phyloP scores from a whole-genome alignment of 2,329 filamentous ascomycete species.

The Cladosporium sp. region DNA sequence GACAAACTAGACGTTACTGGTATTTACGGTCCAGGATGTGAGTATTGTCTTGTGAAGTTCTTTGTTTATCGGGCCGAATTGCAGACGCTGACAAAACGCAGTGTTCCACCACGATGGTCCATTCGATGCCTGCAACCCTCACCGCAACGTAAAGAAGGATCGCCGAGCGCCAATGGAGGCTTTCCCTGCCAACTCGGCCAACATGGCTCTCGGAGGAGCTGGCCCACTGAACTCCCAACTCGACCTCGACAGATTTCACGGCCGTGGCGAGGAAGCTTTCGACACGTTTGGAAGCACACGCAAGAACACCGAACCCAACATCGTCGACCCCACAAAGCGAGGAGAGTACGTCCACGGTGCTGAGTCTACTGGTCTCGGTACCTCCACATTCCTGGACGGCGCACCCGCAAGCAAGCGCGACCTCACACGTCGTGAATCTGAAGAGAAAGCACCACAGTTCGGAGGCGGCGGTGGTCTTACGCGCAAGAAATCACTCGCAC shows the following conservation, averaged over 20 bases:
- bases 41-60: slow-evolving; percentile 38
- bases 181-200: slow-evolving; percentile 86
- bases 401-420: slow-evolving; percentile 79
- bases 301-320: slow-evolving; percentile 38
- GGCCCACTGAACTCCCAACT: slow-evolving; percentile 78
- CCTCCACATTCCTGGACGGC: slow-evolving; percentile 92
- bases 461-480: slow-evolving; percentile 57
- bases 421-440: slow-evolving; percentile 71
- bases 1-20: slow-evolving; percentile 95
- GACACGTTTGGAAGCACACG: slow-evolving; percentile 64
- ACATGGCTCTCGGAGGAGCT: slow-evolving; percentile 84
- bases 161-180: slow-evolving; percentile 91
- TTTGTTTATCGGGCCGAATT: background rate
- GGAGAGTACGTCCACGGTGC: slow-evolving; percentile 77
- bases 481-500: slow-evolving; percentile 91
- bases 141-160: slow-evolving; percentile 81
- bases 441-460: slow-evolving; percentile 51
- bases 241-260: slow-evolving; percentile 85
- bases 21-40: slow-evolving; percentile 88
- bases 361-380: slow-evolving; percentile 78
- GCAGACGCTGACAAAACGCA: slow-evolving; percentile 34
- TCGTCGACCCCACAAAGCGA: slow-evolving; percentile 62
- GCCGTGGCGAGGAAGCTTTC: slow-evolving; percentile 80
- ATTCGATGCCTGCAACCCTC: slow-evolving; percentile 93
- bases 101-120: slow-evolving; percentile 98